These are phyloP conservation scores for Leonotis leonurus DNA, from an alignment of 257 asterid species.

Conservation along the genomic window DNA sequence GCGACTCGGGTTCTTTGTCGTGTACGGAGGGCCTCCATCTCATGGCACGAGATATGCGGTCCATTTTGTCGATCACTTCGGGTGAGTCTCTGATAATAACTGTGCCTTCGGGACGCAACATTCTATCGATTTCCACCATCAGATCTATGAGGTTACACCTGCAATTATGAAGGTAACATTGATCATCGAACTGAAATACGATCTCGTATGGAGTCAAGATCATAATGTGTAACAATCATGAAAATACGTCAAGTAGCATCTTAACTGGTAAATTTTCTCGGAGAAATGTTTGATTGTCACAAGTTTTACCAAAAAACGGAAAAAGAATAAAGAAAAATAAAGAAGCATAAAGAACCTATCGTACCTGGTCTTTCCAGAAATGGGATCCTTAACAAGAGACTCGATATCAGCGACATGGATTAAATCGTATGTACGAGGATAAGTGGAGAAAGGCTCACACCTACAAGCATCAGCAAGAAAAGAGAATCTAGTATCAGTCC, in stretches of 20 bases:
- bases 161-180: conserved; percentile 10
- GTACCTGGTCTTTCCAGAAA: conserved; percentile 73
- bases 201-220: neutral
- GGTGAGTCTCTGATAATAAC: conserved; percentile 76
- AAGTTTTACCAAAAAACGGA: neutral
- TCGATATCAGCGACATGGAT: conserved; percentile 76
- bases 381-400: conserved; percentile 61
- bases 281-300: neutral
- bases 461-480: conserved; percentile 39
- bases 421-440: conserved; percentile 93
- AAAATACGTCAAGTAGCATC: neutral
- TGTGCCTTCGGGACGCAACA: conserved; percentile 89
- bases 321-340: no score
- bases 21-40: conserved; percentile 70
- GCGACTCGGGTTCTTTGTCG: conserved; percentile 66
- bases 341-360: neutral
- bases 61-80: conserved; percentile 57
- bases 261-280: neutral
- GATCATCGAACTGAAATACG: neutral
- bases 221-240: neutral
- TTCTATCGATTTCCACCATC: conserved; percentile 90
- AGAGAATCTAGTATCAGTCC: neutral
- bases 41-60: conserved; percentile 56
- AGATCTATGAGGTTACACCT: conserved; percentile 94
- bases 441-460: conserved; percentile 99